A percentile compares a stretch with the other conserved stretches of the same genome.
Conservation (phyloP, 768 basidiomycete genomes). For the Russula virescens region DNA sequence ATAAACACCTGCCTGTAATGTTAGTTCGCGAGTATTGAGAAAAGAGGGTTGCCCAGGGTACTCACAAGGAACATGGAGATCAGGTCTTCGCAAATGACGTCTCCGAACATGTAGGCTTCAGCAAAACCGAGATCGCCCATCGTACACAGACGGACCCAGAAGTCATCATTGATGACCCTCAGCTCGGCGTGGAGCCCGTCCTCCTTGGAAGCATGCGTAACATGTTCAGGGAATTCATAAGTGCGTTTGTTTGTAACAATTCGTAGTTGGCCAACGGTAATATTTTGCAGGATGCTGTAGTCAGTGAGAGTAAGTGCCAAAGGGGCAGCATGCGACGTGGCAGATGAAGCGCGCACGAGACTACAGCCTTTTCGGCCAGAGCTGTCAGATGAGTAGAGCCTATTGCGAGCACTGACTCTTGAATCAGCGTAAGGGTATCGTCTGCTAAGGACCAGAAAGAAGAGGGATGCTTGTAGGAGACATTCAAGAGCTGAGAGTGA, state of each 20-base stretch:
- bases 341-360: background rate
- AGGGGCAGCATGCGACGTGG: too few species aligned
- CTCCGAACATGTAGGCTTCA: constrained; percentile 27
- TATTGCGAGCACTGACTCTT: constrained; percentile 1
- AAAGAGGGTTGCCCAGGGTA: background rate
- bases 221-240: background rate
- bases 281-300: background rate
- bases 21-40: background rate
- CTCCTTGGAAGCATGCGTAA: background rate
- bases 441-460: constrained; percentile 14
- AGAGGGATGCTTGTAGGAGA: constrained; percentile 3
- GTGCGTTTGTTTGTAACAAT: background rate
- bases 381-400: constrained; percentile 8
- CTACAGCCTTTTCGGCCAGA: constrained; percentile 6
- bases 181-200: constrained; percentile 1
- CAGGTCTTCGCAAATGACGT: constrained; percentile 23
- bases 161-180: constrained; percentile 16
- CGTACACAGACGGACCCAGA: constrained; percentile 22
- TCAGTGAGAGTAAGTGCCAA: background rate
- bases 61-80: constrained; percentile 17
- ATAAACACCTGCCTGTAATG: background rate
- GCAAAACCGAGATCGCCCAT: constrained; percentile 23
- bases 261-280: constrained; percentile 2
- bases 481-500: constrained; percentile 2
- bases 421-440: constrained; percentile 1